A percentile compares a stretch with the other conserved stretches of the same genome.
Conservation (phyloP, 2,329 filamentous ascomycete species). For the Periconia sp. region DNA sequence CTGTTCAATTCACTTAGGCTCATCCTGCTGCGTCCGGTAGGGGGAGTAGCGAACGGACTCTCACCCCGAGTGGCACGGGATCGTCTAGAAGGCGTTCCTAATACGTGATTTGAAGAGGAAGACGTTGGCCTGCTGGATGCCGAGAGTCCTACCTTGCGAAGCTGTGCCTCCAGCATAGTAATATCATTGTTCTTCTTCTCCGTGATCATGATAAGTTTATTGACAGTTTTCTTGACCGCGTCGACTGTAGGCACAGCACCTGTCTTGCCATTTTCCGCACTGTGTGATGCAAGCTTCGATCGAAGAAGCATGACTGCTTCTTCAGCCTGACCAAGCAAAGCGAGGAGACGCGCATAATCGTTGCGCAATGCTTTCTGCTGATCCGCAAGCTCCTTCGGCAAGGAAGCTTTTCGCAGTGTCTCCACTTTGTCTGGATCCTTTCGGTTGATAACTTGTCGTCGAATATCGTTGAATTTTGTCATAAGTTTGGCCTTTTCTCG, state of each 20-base stretch:
- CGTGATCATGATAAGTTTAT: slow-evolving; percentile 89
- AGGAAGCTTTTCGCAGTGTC: slow-evolving; percentile 70
- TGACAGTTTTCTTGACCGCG: slow-evolving; percentile 87
- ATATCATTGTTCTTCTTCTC: slow-evolving; percentile 91
- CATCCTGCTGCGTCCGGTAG: slow-evolving; percentile 39
- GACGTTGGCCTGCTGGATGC: slow-evolving; percentile 30
- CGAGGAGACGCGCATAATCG: slow-evolving; percentile 75
- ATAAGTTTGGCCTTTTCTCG: slow-evolving; percentile 72
- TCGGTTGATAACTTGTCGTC: slow-evolving; percentile 73
- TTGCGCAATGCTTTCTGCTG: slow-evolving; percentile 84
- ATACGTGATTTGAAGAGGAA: slow-evolving; percentile 23
- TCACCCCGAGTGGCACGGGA: slow-evolving; percentile 21
- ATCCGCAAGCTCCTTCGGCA: slow-evolving; percentile 82
- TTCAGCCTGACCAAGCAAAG: slow-evolving; percentile 77
- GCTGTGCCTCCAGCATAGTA: slow-evolving; percentile 85
- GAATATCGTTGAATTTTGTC: slow-evolving; percentile 78
- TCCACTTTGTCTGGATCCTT: slow-evolving; percentile 71
- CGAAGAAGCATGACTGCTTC: slow-evolving; percentile 79
- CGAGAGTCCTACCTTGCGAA: slow-evolving; percentile 67
- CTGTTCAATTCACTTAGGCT: slow-evolving; percentile 38
- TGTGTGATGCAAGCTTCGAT: slow-evolving; percentile 71
- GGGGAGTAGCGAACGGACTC: slow-evolving; percentile 46
- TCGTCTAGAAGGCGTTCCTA: slow-evolving; percentile 26
- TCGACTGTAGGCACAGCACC: slow-evolving; percentile 78
- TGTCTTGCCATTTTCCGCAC: slow-evolving; percentile 54